Base-by-base conservation (phyloP, 2,329 filamentous ascomycete species). In the Fusarium solani-melongenae region DNA sequence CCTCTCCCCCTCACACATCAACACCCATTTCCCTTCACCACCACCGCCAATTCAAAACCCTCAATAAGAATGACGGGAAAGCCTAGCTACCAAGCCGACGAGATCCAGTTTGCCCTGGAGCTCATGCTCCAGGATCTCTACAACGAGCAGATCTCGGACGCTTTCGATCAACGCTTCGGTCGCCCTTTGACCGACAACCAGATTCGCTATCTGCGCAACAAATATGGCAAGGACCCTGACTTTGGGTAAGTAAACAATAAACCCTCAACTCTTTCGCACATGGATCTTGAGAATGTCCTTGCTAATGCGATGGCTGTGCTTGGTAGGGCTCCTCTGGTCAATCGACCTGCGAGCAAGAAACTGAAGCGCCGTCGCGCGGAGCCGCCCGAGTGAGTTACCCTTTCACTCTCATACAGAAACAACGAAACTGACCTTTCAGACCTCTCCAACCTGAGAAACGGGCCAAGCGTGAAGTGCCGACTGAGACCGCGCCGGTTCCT, bases 151-250 rank as follows among this genome's bases (percentile, higher is more conserved):
- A 82, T 83, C 41, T 69, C 72, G 9, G 44, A 67, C 2, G 73
- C 77, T 7, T 84, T 82, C 46, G 46, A 73, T 14, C 51, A 69
- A 9, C 64, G 59, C 7, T 84, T 83, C 59, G 72, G 70, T 33
- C 80, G 80, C 22, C 14, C 46, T 0, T 71, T 84, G 57, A 79
- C 79, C 3, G 69, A 77, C 2, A 83, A 81, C 53, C 82, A 84
- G 69, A 76, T 85, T 11, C 80, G 82, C 11, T 85, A 85, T 61
- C 68, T 84, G 10, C 83, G 82, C 68, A 82, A 81, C 69, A 83
- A 84, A 67, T 85, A 85, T 49, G 83, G 83, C 0, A 80, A 78
- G 39, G 82, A 84, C 39, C 81, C 83, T 0, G 77, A 79, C 8
- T 84, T 81, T 63, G 80, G 81, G 84, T 84, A 78, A 64, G 82